Percentiles rank a stretch among this genome's conserved stretches.
phyloP scores from a whole-genome alignment of 192 early-diverging fungal genomes.

The Podila epigama region DNA sequence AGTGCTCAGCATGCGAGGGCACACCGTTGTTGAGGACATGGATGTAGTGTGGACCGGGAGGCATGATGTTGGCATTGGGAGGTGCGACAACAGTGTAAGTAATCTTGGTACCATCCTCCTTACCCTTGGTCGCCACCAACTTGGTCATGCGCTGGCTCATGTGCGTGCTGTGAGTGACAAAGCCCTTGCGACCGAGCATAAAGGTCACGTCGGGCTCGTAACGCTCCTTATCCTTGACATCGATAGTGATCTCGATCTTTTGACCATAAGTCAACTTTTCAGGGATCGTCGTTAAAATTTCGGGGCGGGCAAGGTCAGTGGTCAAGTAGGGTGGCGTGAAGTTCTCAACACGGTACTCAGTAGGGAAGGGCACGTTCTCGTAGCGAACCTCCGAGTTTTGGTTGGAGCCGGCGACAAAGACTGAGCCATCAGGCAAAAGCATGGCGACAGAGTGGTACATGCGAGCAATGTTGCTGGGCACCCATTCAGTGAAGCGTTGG shows the following conservation, averaged over 20 bases:
- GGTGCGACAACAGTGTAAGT: constrained; percentile 45
- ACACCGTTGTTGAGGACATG: constrained; percentile 59
- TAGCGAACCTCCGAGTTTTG: constrained; percentile 37
- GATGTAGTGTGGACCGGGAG: constrained; percentile 61
- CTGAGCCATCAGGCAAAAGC: constrained; percentile 49
- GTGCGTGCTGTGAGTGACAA: constrained; percentile 62
- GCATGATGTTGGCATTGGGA: constrained; percentile 60
- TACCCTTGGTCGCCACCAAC: constrained; percentile 11
- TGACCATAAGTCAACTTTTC: not conserved
- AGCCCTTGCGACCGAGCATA: constrained; percentile 54
- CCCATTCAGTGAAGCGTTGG: constrained; percentile 48
- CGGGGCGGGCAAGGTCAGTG: constrained; percentile 45
- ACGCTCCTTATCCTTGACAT: constrained; percentile 34
- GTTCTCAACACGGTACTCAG: constrained; percentile 61
- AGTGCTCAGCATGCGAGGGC: constrained; percentile 37
- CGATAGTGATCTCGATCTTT: constrained; percentile 6
- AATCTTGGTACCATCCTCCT: constrained; percentile 17
- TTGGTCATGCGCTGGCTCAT: constrained; percentile 63
- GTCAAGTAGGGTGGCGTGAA: constrained; percentile 64
- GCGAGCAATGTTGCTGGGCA: constrained; percentile 58
- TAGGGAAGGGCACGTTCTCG: constrained; percentile 44
- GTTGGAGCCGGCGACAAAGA: constrained; percentile 52
- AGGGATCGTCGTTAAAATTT: constrained; percentile 22
- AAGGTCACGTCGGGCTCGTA: constrained; percentile 47
- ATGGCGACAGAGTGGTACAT: constrained; percentile 72